A percentile compares a stretch with the other conserved stretches of the same genome.
Evolutionary conservation across 2,329 filamentous ascomycete species (phyloP).

Genomic region (Colletotrichum echinochloae): DNA sequence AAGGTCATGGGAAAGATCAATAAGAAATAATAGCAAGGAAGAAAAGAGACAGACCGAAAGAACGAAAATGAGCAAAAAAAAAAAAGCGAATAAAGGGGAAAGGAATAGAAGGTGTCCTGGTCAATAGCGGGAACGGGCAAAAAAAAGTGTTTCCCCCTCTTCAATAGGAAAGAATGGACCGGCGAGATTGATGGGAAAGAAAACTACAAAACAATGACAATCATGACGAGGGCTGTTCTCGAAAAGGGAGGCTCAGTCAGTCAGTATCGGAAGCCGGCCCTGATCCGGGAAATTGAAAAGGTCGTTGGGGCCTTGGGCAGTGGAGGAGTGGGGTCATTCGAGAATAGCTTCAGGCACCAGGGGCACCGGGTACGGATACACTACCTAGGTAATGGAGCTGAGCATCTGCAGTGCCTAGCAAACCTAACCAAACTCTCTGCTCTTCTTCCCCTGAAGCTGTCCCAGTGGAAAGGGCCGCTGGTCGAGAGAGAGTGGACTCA

Average conservation of each 20-base stretch:
- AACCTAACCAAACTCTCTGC: no score
- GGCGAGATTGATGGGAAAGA: neutral
- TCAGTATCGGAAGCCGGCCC: constrained; percentile 29
- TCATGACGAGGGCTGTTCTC: constrained; percentile 14
- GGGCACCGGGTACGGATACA: neutral
- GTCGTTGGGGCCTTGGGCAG: constrained; percentile 38
- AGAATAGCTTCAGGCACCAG: constrained; percentile 38
- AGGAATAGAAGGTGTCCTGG: neutral
- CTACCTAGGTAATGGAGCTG: no score
- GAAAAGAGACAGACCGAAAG: neutral
- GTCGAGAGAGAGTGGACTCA: neutral
- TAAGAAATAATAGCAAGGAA: neutral
- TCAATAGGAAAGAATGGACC: constrained; percentile 1
- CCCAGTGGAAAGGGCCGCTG: constrained; percentile 25
- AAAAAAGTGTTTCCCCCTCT: neutral
- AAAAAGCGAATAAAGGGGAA: neutral
- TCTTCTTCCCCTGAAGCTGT: neutral
- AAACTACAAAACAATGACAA: no score
- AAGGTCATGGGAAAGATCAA: constrained; percentile 8
- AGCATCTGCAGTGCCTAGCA: neutral
- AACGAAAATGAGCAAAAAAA: neutral
- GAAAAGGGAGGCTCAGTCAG: constrained; percentile 21
- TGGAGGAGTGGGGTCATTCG: constrained; percentile 16
- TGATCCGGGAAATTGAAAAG: constrained; percentile 35
- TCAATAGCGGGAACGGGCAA: neutral